Base-by-base conservation (phyloP, 2,329 filamentous ascomycete species). In the Aspergillus sojae region DNA sequence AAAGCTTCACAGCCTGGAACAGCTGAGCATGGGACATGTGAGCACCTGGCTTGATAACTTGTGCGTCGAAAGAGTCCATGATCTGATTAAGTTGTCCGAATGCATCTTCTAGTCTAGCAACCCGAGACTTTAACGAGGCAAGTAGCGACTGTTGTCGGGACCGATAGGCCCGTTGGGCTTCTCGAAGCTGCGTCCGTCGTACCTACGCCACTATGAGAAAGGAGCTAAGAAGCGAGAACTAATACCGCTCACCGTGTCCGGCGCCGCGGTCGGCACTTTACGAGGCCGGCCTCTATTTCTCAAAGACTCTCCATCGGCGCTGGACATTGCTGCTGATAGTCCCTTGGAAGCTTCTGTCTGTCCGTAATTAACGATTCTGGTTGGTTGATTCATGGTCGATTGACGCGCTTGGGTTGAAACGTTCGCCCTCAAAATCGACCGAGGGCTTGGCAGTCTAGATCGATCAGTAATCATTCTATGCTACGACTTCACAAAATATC, bases 111-210 rank as follows among this genome's bases (percentile, higher is more conserved):
- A 36, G 21, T 19, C 6, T 36, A 39, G n/a, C 12, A 55, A 55
- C 52, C 2, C 52, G 52, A 55, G 52, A 55, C 16, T 39, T 55
- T 23, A 55, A 26, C 12, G 52, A 26, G 30, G 52, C 6, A 26
- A 55, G 34, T 12, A 55, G 32, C 23, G 11, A 36, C 52, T 55
- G 52, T 36, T 55, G 52, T 11, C 52, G 52, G 30, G 52, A 36
- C 23, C 52, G 52, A 39, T 55, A 55, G n/a, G 52, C 34, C 52
- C 52, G 36, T 28, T 55, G 52, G n/a, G 52, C 52, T 55, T 55
- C 52, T 39, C 52, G 52, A 55, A 55, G 52, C 52, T 55, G 52
- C 11, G 30, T 36, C 32, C 52, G 30, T 39, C 52, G 52, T 55
- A 36, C 52, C 52, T 55, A 55, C 14, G 52, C 32, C 30, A 55